Conservation (phyloP, 371 early-diverging fungal species). For the Mucor irregularis region DNA sequence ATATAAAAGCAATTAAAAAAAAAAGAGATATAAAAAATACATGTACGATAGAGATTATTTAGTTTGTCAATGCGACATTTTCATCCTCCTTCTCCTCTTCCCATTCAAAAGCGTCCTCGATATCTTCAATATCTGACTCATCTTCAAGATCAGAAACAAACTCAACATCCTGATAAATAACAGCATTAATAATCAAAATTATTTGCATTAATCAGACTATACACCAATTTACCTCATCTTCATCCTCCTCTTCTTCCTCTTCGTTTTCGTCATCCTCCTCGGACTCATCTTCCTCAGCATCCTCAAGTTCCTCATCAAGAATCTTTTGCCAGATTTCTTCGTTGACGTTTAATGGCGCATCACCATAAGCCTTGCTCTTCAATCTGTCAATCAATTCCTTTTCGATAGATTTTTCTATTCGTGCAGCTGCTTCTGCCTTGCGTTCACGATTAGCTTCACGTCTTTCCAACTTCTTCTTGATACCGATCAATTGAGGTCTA, state of each 20-base stretch:
- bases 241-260: slow-evolving; percentile 58
- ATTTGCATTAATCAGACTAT: slow-evolving; percentile 1
- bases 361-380: slow-evolving; percentile 91
- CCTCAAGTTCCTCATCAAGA: slow-evolving; percentile 67
- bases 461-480: slow-evolving; percentile 94
- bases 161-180: slow-evolving; percentile 15
- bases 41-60: no score
- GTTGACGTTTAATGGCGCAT: slow-evolving; percentile 90
- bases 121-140: slow-evolving; percentile 42
- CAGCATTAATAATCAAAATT: background rate
- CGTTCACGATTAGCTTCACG: slow-evolving; percentile 90
- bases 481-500: slow-evolving; percentile 79
- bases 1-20: background rate
- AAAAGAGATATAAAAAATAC: no score
- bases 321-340: slow-evolving; percentile 85
- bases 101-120: slow-evolving; percentile 36
- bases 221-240: slow-evolving; percentile 42
- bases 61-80: slow-evolving; percentile 19
- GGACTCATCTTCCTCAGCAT: slow-evolving; percentile 72
- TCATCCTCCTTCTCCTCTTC: slow-evolving; percentile 30
- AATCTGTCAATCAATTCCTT: slow-evolving; percentile 96
- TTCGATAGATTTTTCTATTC: slow-evolving; percentile 95
- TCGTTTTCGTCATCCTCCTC: slow-evolving; percentile 71
- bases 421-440: slow-evolving; percentile 93
- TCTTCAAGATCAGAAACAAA: slow-evolving; percentile 37